A percentile compares a stretch with the other conserved stretches of the same genome.
These are phyloP conservation scores for Kuraishia floccosa DNA, from an alignment of 805 yeast genomes.

Conservation along the genomic window DNA sequence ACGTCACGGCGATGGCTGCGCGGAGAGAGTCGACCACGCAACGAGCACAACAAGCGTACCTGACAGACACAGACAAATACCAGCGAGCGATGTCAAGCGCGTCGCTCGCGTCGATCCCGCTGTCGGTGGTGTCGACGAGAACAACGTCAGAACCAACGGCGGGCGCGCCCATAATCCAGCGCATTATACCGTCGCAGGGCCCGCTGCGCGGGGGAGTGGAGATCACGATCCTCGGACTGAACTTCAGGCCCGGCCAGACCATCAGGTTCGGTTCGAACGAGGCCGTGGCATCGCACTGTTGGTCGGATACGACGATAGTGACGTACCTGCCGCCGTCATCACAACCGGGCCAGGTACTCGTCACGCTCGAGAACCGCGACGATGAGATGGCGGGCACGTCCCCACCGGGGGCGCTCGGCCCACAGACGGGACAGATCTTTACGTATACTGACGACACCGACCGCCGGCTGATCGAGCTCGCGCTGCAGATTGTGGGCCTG, in stretches of 20 bases:
- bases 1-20: conserved; percentile 10
- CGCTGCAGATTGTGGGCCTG: conserved; percentile 91
- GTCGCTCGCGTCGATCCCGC: conserved; percentile 20
- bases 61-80: no score
- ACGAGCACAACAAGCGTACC: no score
- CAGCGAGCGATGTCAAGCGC: no score
- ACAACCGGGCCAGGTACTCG: conserved; percentile 84
- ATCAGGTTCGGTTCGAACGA: conserved; percentile 81
- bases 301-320: conserved; percentile 92
- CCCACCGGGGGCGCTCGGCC: conserved; percentile 10
- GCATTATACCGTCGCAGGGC: conserved; percentile 93
- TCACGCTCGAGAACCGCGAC: conserved; percentile 37
- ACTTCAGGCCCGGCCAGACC: conserved; percentile 70
- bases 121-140: conserved; percentile 7
- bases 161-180: conserved; percentile 50
- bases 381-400: conserved; percentile 9
- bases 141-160: conserved; percentile 1
- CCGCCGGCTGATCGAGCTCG: conserved; percentile 86
- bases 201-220: conserved; percentile 95
- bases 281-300: conserved; percentile 83
- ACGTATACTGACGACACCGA: conserved; percentile 95
- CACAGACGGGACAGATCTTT: conserved; percentile 45
- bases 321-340: conserved; percentile 89
- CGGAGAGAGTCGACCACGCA: conserved; percentile 13
- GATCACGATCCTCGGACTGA: conserved; percentile 79